Evolutionary conservation across 2,329 filamentous ascomycete genomes (phyloP), one percentile per base, ranked within the genome.

Genomic region (Bipolaris gigantea): DNA sequence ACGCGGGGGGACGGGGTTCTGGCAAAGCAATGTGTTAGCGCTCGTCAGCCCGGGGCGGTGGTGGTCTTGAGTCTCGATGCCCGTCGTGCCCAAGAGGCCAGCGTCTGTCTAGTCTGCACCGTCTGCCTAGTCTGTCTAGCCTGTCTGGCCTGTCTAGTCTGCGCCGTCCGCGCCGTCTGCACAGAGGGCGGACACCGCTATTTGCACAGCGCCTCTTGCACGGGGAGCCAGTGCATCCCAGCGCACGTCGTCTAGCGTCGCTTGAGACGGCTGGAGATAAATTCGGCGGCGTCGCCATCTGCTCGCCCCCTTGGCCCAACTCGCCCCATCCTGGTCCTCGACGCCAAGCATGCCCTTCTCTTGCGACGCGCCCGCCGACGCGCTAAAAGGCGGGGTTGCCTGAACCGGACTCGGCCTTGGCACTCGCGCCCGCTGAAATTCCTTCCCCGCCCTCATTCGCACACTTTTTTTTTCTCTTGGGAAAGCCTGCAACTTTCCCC

Each of bases 401-500:
- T 61, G 53, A 50, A 18, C 9, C 41, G 35, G 3, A 30, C 16
- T 38, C 6, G 32, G 43, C 32, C 56, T 59, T 59, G 53, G 56
- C 56, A 33, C 9, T 16, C 35, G 27, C 40, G 40, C 57, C 58
- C 61, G 65, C 66, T 57, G 55, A 69, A 66, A 63, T 62, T 63
- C 60, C 65, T 59, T 56, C 47, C 23, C 41, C 50, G 52, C 55
- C 64, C 57, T 61, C 56, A 58, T 47, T 50, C 52, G 46, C 43
- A 34, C 42, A 52, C 48, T 44, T 56, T 56, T 60, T 76, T 71
- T 73, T 74, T 66, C 77, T 73, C 77, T 79, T 75, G 77, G 77
- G 77, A 79, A 79, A 77, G 73, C 71, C 58, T 60, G 53, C 58
- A 49, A 79, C 81, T 83, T 81, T 80, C 80, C 83, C 83, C 83